Percentiles rank a stretch among this genome's conserved stretches.
phyloP scores from a whole-genome alignment of 768 basidiomycete species.

The Amanita exitialis region DNA sequence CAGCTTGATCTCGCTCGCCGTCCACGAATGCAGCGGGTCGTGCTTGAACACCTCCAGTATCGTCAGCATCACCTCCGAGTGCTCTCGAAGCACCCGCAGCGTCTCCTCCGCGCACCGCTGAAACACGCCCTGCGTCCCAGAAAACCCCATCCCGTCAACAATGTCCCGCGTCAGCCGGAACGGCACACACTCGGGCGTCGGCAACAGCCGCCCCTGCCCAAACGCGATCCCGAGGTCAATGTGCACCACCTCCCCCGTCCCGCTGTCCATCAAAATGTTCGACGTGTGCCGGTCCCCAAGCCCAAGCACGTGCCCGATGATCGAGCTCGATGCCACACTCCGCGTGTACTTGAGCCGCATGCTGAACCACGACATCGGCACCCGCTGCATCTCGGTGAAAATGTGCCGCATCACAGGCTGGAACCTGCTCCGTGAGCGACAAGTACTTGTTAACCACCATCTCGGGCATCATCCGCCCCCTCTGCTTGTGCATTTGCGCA shows the following conservation, averaged over 20 bases:
- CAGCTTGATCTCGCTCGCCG: slow-evolving; percentile 67
- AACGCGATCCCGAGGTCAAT: slow-evolving; percentile 97
- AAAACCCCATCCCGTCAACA: slow-evolving; percentile 87
- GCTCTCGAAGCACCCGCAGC: slow-evolving; percentile 77
- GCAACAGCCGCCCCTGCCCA: slow-evolving; percentile 79
- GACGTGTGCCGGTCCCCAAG: slow-evolving; percentile 88
- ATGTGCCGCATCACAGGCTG: slow-evolving; percentile 90
- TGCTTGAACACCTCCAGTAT: slow-evolving; percentile 95
- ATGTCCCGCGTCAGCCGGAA: slow-evolving; percentile 94
- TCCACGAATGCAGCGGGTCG: slow-evolving; percentile 92
- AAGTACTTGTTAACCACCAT: slow-evolving; percentile 21
- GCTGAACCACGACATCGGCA: slow-evolving; percentile 84
- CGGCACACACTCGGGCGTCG: slow-evolving; percentile 80
- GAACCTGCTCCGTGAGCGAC: slow-evolving; percentile 32
- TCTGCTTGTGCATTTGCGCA: slow-evolving; percentile 19
- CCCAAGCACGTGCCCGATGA: slow-evolving; percentile 88
- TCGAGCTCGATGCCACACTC: slow-evolving; percentile 88
- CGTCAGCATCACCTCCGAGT: slow-evolving; percentile 84
- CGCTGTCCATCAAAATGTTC: slow-evolving; percentile 84
- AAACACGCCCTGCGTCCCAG: slow-evolving; percentile 90
- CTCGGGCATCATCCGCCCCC: slow-evolving; percentile 13
- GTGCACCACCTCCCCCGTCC: slow-evolving; percentile 82
- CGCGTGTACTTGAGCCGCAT: slow-evolving; percentile 86
- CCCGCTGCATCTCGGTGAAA: slow-evolving; percentile 85
- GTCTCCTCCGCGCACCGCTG: slow-evolving; percentile 94